Conservation (phyloP, 1,284 basidiomycete species). For the Exobasidium cylindrosporum region DNA sequence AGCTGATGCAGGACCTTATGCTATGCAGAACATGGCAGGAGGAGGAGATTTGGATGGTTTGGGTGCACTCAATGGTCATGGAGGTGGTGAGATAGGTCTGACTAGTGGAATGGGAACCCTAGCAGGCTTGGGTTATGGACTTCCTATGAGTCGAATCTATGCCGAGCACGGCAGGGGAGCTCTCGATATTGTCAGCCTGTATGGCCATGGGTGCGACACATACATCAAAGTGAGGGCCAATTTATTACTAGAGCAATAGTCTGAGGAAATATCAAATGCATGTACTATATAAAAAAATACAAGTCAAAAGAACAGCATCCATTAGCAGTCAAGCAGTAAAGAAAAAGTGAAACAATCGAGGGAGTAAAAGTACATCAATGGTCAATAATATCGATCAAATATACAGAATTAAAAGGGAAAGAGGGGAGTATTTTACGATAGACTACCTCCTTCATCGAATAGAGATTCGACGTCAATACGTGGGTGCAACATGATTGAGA, state of each 20-base stretch:
- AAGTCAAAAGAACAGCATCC: no score
- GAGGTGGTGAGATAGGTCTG: constrained; percentile 1
- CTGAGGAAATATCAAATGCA: no score
- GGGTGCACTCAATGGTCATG: constrained; percentile 56
- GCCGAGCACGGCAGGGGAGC: constrained; percentile 14
- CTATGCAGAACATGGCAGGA: constrained; percentile 62
- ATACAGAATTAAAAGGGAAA: not conserved
- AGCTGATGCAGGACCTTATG: constrained; percentile 72
- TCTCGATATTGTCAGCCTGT: constrained; percentile 14
- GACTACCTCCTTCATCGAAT: not conserved
- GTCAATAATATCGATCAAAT: not conserved
- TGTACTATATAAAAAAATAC: no score
- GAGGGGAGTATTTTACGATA: not conserved
- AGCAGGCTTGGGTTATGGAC: constrained; percentile 66
- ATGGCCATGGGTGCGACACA: constrained; percentile 13
- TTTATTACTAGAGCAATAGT: constrained; percentile 6
- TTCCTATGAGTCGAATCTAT: constrained; percentile 20
- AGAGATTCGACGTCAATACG: constrained; percentile 4
- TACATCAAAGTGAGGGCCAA: constrained; percentile 15
- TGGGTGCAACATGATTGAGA: constrained; percentile 6
- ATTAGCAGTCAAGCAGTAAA: not conserved
- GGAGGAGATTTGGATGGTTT: constrained; percentile 74
- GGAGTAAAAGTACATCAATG: not conserved
- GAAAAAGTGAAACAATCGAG: not conserved
- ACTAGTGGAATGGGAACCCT: constrained; percentile 66